phyloP scores from a whole-genome alignment of 2,329 filamentous ascomycete genomes.

The Fusarium sarcochroum region DNA sequence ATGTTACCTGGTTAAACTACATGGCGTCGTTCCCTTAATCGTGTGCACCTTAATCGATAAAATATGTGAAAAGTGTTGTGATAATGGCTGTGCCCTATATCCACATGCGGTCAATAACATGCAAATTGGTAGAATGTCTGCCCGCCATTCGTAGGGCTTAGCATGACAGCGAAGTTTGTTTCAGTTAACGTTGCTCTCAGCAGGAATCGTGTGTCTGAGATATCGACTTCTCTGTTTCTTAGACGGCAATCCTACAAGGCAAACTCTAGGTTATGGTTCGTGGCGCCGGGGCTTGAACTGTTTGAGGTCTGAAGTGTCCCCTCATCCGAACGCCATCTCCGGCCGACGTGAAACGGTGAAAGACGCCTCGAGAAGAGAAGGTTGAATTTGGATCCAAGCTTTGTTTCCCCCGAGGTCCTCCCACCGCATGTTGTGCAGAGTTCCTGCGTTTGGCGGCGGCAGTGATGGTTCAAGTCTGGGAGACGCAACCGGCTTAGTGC shows the following conservation, averaged over 20 bases:
- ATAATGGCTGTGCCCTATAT: slow-evolving; percentile 13
- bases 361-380: slow-evolving; percentile 39
- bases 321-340: slow-evolving; percentile 37
- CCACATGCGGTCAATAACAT: slow-evolving; percentile 1
- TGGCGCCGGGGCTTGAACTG: slow-evolving; percentile 42
- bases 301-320: slow-evolving; percentile 39
- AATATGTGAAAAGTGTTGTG: slow-evolving; percentile 17
- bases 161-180: slow-evolving; percentile 4
- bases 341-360: slow-evolving; percentile 40
- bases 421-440: slow-evolving; percentile 43
- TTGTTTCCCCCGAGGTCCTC: slow-evolving; percentile 28
- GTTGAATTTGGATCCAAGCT: slow-evolving; percentile 24
- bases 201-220: slow-evolving; percentile 15
- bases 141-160: slow-evolving; percentile 28
- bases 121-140: not conserved
- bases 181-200: slow-evolving; percentile 11
- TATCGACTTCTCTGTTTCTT: slow-evolving; percentile 10
- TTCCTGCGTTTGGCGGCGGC: slow-evolving; percentile 44
- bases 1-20: not conserved
- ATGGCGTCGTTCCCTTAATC: slow-evolving; percentile 4
- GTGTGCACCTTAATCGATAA: slow-evolving; percentile 10
- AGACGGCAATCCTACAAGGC: slow-evolving; percentile 9
- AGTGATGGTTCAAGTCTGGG: slow-evolving; percentile 37
- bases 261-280: slow-evolving; percentile 28
- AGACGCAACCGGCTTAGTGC: slow-evolving; percentile 41